Conservation (phyloP, 768 basidiomycete genomes). For the Nidularia sp. region DNA sequence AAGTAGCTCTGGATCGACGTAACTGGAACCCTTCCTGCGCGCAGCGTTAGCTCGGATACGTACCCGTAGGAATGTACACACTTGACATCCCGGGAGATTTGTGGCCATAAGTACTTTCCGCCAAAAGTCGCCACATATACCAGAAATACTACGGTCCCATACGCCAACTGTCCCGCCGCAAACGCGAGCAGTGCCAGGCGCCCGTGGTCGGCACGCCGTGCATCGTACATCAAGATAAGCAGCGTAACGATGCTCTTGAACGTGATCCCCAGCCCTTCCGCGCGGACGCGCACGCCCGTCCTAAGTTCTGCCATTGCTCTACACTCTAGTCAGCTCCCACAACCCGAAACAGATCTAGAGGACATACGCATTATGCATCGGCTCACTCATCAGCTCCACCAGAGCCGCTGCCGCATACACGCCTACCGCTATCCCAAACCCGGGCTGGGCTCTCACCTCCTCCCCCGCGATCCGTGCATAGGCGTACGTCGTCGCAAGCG, state of each 20-base stretch:
- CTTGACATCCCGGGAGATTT: constrained; percentile 8
- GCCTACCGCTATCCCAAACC: constrained; percentile 58
- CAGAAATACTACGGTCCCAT: constrained; percentile 53
- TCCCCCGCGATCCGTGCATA: constrained; percentile 53
- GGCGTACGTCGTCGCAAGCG: constrained; percentile 42
- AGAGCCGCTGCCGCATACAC: constrained; percentile 75
- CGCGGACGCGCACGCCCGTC: constrained; percentile 70
- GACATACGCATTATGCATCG: constrained; percentile 69
- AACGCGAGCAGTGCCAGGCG: constrained; percentile 74
- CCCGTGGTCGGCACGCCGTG: constrained; percentile 21
- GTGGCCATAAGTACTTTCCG: constrained; percentile 24
- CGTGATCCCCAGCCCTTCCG: constrained; percentile 83
- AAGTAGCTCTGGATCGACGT: constrained; percentile 38
- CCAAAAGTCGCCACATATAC: constrained; percentile 51
- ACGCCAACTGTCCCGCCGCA: constrained; percentile 79
- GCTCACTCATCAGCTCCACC: constrained; percentile 79
- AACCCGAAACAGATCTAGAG: background rate
- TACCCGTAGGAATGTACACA: background rate
- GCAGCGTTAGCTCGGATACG: background rate
- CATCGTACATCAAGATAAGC: constrained; percentile 52
- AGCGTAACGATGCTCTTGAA: constrained; percentile 73
- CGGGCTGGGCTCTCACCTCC: constrained; percentile 55
- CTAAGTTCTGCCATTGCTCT: constrained; percentile 67
- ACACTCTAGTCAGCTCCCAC: constrained; percentile 1
- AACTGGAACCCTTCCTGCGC: constrained; percentile 8